These are phyloP conservation scores for Camelina neglecta DNA, from an alignment of 345 rosid genomes.

Conservation along the genomic window DNA sequence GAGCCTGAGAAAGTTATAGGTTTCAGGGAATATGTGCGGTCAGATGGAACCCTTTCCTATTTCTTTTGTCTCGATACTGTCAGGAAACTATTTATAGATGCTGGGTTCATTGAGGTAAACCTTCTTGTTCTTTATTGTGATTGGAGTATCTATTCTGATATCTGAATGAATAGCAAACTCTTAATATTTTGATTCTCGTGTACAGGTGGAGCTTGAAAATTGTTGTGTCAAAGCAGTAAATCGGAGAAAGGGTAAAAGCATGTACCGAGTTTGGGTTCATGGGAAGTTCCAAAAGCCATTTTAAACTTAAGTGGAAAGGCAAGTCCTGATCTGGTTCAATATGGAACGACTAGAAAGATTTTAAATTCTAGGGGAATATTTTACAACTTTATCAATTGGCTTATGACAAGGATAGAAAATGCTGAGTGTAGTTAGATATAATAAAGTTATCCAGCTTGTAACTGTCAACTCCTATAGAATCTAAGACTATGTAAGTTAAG, in stretches of 20 bases:
- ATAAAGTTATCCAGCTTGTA: too few species aligned
- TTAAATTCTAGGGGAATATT: not conserved
- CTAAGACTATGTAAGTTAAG: too few species aligned
- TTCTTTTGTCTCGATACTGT: conserved; percentile 76
- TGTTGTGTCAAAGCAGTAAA: conserved; percentile 81
- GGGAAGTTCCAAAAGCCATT: conserved; percentile 83
- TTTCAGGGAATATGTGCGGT: conserved; percentile 74
- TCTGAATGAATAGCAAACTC: not conserved
- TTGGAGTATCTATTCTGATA: not conserved
- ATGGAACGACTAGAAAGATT: not conserved
- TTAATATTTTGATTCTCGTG: not conserved
- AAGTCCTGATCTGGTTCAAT: not conserved
- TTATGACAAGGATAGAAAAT: too few species aligned
- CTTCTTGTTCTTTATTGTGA: conserved; percentile 2
- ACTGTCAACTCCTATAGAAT: too few species aligned
- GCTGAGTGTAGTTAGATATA: too few species aligned
- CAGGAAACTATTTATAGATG: conserved; percentile 60
- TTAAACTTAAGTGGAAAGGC: conserved; percentile 24
- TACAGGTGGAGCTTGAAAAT: conserved; percentile 83
- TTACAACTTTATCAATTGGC: not conserved
- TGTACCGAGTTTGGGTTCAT: conserved; percentile 92
- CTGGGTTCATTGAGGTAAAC: conserved; percentile 80
- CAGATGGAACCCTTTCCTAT: conserved; percentile 87
- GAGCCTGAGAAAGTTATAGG: conserved; percentile 70
- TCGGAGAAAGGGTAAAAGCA: conserved; percentile 66